Evolutionary conservation across 2,329 filamentous ascomycete genomes (phyloP), one percentile per base, ranked within the genome.

Genomic region (Fusarium continuum): DNA sequence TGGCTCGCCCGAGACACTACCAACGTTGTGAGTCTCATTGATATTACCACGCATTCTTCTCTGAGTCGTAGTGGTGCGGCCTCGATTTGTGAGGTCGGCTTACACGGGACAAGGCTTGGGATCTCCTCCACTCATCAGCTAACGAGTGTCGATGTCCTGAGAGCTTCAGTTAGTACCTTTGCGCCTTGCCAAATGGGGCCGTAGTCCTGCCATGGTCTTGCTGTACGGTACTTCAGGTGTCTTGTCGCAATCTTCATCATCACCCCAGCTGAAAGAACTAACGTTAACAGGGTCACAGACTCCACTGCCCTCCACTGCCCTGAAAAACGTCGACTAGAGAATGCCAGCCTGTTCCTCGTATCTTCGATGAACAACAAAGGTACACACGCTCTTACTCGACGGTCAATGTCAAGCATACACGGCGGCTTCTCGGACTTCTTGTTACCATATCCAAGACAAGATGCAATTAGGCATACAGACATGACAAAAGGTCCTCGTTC

Each of bases 21-120:
- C 50, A 57, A 61, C 51, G 43, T 43, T 60, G 16, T 31, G 28
- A 45, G 47, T 52, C 43, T 53, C 50, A 35, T n/a, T 16, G 43
- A 54, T 52, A 36, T 57, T 48, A 43, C 17, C 25, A 45, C 54
- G 46, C 57, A 63, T 69, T 64, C 57, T 67, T 52, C n/a, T 36
- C 16, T 14, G 31, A 49, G 43, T 47, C 25, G 29, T 26, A 26
- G 55, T 45, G 39, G 52, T 19, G 50, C 35, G 51, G 55, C 55
- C 60, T 51, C 36, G 32, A 55, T 35, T 38, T 17, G 50, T n/a
- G 39, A 49, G 54, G 43, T n/a, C 16, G 38, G 41, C 49, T 59
- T 49, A 60, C 35, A 48, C 36, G 41, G n/a, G 28, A 25, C 29
- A 19, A 19, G n/a, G n/a, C 19, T 22, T 22, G 29, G n/a, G 13